Conservation (phyloP, 139 green algal species). For the Bryopsis sp. region DNA sequence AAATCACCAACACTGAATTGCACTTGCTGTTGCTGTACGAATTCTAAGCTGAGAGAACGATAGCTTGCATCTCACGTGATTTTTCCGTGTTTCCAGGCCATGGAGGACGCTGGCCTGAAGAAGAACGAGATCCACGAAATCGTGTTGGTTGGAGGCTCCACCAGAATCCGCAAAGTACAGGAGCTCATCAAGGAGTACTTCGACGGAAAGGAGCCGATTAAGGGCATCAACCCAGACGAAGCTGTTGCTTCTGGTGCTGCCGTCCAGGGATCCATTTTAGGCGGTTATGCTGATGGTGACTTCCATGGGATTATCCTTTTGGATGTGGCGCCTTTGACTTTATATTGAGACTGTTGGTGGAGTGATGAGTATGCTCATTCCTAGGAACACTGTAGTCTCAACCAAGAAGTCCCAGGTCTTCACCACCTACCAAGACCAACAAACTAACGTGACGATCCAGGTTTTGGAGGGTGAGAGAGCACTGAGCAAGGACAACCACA, state of each 20-base stretch:
- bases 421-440: conserved; percentile 97
- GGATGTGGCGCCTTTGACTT: conserved; percentile 76
- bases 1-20: too few species aligned
- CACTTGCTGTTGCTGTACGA: too few species aligned
- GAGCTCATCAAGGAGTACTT: conserved; percentile 77
- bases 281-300: conserved; percentile 20
- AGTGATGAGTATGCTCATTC: conserved; percentile 92
- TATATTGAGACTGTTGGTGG: conserved; percentile 89
- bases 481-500: conserved; percentile 92
- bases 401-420: conserved; percentile 99
- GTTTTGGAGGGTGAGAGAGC: conserved; percentile 83
- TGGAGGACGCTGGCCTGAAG: conserved; percentile 88
- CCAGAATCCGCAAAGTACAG: conserved; percentile 89
- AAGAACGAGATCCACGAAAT: conserved; percentile 87
- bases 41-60: too few species aligned
- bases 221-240: conserved; percentile 91
- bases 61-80: too few species aligned
- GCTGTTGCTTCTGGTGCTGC: conserved; percentile 84
- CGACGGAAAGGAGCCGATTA: conserved; percentile 86
- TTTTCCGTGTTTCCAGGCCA: conserved; percentile 52
- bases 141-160: conserved; percentile 92
- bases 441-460: conserved; percentile 83
- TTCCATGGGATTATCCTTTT: conserved; percentile 72
- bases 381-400: conserved; percentile 78
- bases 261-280: conserved; percentile 59